A percentile compares a stretch with the other conserved stretches of the same genome.
These are phyloP conservation scores for Bipolaris zeicola DNA, from an alignment of 2,329 filamentous ascomycete species.

Conservation along the genomic window DNA sequence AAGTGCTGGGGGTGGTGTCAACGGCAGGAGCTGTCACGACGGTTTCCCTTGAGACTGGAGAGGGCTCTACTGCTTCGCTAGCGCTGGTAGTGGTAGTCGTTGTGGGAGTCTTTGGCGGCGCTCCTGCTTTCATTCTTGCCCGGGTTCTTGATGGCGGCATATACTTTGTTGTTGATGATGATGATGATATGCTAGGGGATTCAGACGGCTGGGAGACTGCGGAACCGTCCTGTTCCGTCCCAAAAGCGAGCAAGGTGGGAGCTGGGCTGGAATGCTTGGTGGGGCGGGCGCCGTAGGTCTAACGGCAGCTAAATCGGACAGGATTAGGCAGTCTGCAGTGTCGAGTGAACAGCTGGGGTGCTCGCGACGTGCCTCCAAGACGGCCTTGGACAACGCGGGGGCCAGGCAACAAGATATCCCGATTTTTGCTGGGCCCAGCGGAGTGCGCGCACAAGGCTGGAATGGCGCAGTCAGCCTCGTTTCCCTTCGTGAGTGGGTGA, in stretches of 20 bases:
- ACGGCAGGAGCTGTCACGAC: slow-evolving; percentile 35
- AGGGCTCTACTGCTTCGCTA: slow-evolving; percentile 33
- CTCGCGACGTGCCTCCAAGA: slow-evolving; percentile 30
- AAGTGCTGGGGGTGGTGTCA: slow-evolving; percentile 37
- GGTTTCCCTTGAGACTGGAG: slow-evolving; percentile 35
- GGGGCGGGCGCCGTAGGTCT: slow-evolving; percentile 35
- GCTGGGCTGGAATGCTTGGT: slow-evolving; percentile 32
- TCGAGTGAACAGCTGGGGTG: slow-evolving; percentile 24
- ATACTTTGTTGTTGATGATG: slow-evolving; percentile 16
- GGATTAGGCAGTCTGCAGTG: slow-evolving; percentile 22
- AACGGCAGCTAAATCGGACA: slow-evolving; percentile 38
- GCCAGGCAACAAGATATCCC: slow-evolving; percentile 44
- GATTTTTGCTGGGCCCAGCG: slow-evolving; percentile 38
- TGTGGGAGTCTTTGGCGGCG: slow-evolving; percentile 29
- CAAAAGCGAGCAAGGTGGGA: slow-evolving; percentile 22
- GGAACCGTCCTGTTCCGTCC: slow-evolving; percentile 14
- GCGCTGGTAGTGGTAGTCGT: slow-evolving; percentile 27
- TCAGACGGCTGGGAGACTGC: slow-evolving; percentile 19
- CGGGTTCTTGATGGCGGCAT: slow-evolving; percentile 45
- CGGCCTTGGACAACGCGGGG: slow-evolving; percentile 36
- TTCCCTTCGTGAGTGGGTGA: slow-evolving; percentile 45
- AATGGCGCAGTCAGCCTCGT: slow-evolving; percentile 47
- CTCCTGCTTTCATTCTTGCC: slow-evolving; percentile 44
- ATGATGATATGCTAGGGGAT: slow-evolving; percentile 8
- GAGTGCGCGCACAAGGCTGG: slow-evolving; percentile 45